phyloP scores from a whole-genome alignment of 2,329 filamentous ascomycete genomes.

The Fusarium nurragi region DNA sequence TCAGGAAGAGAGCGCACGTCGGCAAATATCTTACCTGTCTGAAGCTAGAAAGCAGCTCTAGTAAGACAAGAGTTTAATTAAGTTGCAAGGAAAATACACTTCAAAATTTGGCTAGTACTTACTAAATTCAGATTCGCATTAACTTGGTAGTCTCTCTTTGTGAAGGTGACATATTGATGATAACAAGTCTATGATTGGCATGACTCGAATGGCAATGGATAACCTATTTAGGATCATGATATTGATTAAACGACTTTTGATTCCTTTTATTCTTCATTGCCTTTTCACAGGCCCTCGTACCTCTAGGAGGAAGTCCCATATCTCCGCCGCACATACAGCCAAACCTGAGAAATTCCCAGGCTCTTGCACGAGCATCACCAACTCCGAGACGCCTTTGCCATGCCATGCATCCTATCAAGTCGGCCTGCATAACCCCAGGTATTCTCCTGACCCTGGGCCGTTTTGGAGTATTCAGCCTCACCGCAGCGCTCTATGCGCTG shows the following conservation, averaged over 20 bases:
- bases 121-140: not conserved
- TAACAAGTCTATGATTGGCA: not conserved
- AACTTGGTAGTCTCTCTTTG: not conserved
- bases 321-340: constrained; percentile 44
- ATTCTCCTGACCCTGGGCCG: constrained; percentile 36
- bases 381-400: constrained; percentile 56
- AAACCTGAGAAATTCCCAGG: constrained; percentile 45
- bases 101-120: too few relatives aligned
- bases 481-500: constrained; percentile 10
- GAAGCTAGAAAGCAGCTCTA: too few relatives aligned
- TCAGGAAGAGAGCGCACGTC: too few relatives aligned
- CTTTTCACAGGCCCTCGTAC: constrained; percentile 37
- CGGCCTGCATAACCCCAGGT: constrained; percentile 47
- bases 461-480: constrained; percentile 19
- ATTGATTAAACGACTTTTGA: constrained; percentile 41
- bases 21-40: too few relatives aligned
- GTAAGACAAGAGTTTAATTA: too few relatives aligned
- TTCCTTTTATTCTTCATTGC: constrained; percentile 43
- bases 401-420: constrained; percentile 52
- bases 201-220: not conserved
- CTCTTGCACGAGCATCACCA: constrained; percentile 50
- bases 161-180: not conserved
- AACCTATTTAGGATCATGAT: constrained; percentile 17
- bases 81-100: too few relatives aligned
- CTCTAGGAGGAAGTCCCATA: constrained; percentile 41